Conservation (phyloP, 2,329 filamentous ascomycete species). For the Phialemonium atrogriseum region DNA sequence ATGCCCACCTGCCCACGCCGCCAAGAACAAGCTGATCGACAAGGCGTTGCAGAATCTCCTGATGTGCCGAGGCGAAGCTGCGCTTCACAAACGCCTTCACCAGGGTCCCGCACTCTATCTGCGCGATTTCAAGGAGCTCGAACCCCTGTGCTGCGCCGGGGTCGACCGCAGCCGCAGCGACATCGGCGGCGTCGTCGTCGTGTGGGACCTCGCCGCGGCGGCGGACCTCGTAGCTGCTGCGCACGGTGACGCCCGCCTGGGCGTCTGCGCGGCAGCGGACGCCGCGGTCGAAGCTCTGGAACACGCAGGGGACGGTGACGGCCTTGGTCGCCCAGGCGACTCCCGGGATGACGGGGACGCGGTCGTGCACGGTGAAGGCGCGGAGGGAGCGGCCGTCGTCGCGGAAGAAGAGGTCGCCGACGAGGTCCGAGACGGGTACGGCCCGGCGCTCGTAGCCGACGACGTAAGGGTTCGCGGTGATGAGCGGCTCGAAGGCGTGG, state of each 20-base stretch:
- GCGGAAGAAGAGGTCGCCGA: conserved; percentile 33
- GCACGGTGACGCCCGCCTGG: conserved; percentile 32
- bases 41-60: conserved; percentile 22
- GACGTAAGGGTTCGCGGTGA: conserved; percentile 29
- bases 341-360: conserved; percentile 31
- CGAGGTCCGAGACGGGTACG: conserved; percentile 22
- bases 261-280: conserved; percentile 34
- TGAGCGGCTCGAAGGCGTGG: conserved; percentile 31
- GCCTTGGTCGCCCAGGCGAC: conserved; percentile 25
- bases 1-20: not conserved
- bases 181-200: conserved; percentile 5
- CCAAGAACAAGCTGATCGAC: conserved; percentile 14
- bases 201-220: conserved; percentile 12
- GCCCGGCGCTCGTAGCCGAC: conserved; percentile 26
- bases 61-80: conserved; percentile 20
- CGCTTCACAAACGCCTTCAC: conserved; percentile 25
- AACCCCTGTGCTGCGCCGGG: conserved; percentile 14
- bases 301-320: conserved; percentile 32
- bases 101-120: conserved; percentile 21
- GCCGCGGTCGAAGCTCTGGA: conserved; percentile 32
- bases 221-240: conserved; percentile 26
- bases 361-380: conserved; percentile 23
- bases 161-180: not conserved
- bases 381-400: conserved; percentile 19
- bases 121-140: conserved; percentile 24